phyloP scores from a whole-genome alignment of 2,329 filamentous ascomycete genomes.

The Epichloe elymi region DNA sequence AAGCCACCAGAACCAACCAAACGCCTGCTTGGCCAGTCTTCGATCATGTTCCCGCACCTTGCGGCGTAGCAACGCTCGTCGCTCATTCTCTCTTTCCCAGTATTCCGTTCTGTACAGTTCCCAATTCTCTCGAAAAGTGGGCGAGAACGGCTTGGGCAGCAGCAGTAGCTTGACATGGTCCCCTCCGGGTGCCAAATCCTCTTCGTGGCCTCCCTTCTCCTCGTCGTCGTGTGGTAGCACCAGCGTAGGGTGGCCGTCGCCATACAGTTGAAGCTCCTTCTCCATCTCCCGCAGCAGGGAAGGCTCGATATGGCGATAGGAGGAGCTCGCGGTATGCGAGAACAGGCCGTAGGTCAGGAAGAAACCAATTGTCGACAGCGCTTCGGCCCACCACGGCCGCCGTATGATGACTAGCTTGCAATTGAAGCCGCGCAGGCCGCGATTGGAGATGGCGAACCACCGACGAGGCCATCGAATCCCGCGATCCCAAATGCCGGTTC shows the following conservation, averaged over 20 bases:
- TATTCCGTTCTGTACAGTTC: conserved; percentile 88
- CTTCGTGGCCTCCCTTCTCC: conserved; percentile 60
- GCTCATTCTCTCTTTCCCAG: conserved; percentile 94
- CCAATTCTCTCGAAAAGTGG: conserved; percentile 94
- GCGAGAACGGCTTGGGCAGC: conserved; percentile 86
- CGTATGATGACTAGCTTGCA: conserved; percentile 88
- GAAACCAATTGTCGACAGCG: conserved; percentile 59
- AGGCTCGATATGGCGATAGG: conserved; percentile 67
- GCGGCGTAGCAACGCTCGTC: conserved; percentile 57
- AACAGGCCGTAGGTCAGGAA: conserved; percentile 65
- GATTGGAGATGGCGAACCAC: conserved; percentile 81
- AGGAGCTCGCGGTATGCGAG: conserved; percentile 52
- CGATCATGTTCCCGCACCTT: conserved; percentile 58
- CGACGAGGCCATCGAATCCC: conserved; percentile 87
- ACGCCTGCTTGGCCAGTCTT: conserved; percentile 52
- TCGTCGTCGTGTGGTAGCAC: conserved; percentile 38
- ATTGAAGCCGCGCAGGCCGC: conserved; percentile 84
- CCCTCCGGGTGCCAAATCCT: conserved; percentile 80
- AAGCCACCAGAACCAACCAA: conserved; percentile 77
- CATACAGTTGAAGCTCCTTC: conserved; percentile 38
- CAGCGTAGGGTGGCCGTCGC: conserved; percentile 27
- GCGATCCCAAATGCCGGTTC: conserved; percentile 89
- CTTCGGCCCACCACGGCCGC: conserved; percentile 68
- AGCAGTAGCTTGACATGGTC: conserved; percentile 86
- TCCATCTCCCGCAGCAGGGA: conserved; percentile 45